These are phyloP conservation scores for Xylariaceae sp. DNA, from an alignment of 2,329 filamentous ascomycete genomes.

Conservation along the genomic window DNA sequence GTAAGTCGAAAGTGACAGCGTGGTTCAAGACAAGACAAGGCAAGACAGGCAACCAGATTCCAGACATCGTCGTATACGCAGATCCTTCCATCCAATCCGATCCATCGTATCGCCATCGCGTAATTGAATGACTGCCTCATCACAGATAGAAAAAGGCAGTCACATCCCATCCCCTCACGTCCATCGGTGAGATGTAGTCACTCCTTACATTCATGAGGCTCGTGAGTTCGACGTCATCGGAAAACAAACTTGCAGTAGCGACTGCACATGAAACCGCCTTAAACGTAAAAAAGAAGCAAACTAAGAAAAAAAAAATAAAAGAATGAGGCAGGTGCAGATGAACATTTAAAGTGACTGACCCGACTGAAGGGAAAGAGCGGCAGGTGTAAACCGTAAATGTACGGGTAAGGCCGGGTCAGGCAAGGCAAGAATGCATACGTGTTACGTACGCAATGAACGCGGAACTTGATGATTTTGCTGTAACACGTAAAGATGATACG, in stretches of 20 bases:
- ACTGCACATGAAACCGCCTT: background rate
- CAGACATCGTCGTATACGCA: no score
- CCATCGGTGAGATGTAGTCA: background rate
- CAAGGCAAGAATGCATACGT: no score
- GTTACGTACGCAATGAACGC: no score
- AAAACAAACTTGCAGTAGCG: background rate
- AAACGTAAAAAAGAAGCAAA: background rate
- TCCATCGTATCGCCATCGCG: no score
- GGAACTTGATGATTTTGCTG: no score
- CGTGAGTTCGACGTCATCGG: no score
- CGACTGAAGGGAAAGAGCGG: constrained; percentile 1
- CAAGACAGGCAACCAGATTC: no score
- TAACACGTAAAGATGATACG: no score
- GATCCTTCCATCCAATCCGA: no score
- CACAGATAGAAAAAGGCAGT: background rate
- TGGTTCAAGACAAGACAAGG: no score
- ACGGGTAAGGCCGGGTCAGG: background rate
- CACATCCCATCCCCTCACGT: background rate
- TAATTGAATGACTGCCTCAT: no score
- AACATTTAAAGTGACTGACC: constrained; percentile 2
- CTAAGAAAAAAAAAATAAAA: constrained; percentile 13
- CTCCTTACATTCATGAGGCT: background rate
- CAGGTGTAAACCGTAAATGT: background rate
- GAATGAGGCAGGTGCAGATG: background rate
- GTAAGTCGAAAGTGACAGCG: no score